Percentiles rank a stretch among this genome's conserved stretches.
These are phyloP conservation scores for Colletotrichum sp. DNA, from an alignment of 2,329 filamentous ascomycete genomes.

Conservation along the genomic window DNA sequence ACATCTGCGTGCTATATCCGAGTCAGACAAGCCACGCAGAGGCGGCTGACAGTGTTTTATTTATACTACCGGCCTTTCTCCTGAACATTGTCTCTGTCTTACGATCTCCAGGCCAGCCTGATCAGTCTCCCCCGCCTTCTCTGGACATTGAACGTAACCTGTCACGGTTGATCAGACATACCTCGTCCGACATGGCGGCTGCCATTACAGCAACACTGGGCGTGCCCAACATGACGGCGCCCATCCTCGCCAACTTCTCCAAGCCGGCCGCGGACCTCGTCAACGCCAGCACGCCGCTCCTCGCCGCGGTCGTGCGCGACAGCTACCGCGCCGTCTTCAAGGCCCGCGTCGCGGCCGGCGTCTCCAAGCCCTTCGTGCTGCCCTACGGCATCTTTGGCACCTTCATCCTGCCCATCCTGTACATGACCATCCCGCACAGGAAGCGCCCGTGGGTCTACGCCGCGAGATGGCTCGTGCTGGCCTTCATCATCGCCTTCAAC, in stretches of 20 bases:
- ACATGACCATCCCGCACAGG: slow-evolving; percentile 61
- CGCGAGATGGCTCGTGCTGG: slow-evolving; percentile 55
- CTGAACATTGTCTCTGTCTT: not conserved
- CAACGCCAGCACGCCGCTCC: slow-evolving; percentile 15
- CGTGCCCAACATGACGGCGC: not conserved
- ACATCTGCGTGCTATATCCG: not conserved
- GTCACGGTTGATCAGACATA: not conserved
- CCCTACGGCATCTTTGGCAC: slow-evolving; percentile 55
- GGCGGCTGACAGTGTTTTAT: not conserved
- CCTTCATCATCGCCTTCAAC: slow-evolving; percentile 47
- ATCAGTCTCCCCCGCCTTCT: not conserved
- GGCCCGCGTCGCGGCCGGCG: slow-evolving; percentile 40
- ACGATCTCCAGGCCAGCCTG: not conserved
- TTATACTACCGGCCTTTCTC: not conserved
- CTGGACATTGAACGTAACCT: not conserved
- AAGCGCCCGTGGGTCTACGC: slow-evolving; percentile 54
- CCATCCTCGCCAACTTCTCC: not conserved
- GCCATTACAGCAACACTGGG: slow-evolving; percentile 2
- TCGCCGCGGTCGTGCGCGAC: slow-evolving; percentile 25
- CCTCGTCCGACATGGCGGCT: not conserved
- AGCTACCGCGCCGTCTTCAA: slow-evolving; percentile 42
- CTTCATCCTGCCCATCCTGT: slow-evolving; percentile 56
- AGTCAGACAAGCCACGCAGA: not conserved
- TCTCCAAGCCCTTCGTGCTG: slow-evolving; percentile 52
- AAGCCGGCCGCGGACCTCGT: not conserved